Percentiles rank a stretch among this genome's conserved stretches.
Evolutionary conservation across 768 basidiomycete genomes (phyloP).

Genomic region (Kwoniella dendrophila): DNA sequence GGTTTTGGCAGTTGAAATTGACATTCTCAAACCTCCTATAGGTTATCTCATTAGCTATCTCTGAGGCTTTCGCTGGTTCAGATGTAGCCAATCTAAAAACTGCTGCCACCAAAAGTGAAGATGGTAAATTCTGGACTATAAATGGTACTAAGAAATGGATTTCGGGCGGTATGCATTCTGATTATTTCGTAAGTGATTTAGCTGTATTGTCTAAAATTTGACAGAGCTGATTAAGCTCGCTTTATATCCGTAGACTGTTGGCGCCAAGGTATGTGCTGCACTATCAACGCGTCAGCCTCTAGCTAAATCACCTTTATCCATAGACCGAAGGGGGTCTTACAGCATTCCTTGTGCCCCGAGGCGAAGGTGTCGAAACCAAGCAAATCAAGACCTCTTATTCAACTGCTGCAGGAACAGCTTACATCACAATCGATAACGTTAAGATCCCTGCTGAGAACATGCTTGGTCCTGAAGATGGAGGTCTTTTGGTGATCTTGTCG

Average conservation of each 20-base stretch:
- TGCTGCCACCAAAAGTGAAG: slow-evolving; percentile 73
- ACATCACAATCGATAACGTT: slow-evolving; percentile 79
- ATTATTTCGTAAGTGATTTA: slow-evolving; percentile 59
- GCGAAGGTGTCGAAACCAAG: slow-evolving; percentile 79
- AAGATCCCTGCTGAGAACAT: slow-evolving; percentile 85
- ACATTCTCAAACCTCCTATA: too few species aligned
- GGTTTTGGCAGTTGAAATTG: not conserved
- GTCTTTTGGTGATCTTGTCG: slow-evolving; percentile 72
- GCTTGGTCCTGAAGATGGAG: slow-evolving; percentile 76
- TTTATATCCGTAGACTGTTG: slow-evolving; percentile 63
- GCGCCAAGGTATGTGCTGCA: slow-evolving; percentile 64
- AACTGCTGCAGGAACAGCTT: slow-evolving; percentile 77
- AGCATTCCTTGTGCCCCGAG: slow-evolving; percentile 80
- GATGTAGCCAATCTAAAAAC: slow-evolving; percentile 76
- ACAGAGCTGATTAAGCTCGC: not conserved
- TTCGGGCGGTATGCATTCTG: slow-evolving; percentile 55
- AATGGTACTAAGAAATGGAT: slow-evolving; percentile 84
- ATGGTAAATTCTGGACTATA: slow-evolving; percentile 71
- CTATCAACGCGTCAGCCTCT: not conserved
- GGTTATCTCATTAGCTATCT: slow-evolving; percentile 83
- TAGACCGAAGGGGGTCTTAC: slow-evolving; percentile 68
- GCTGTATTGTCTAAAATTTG: not conserved
- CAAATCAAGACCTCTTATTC: slow-evolving; percentile 91
- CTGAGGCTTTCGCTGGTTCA: slow-evolving; percentile 77
- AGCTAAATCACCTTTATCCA: not conserved